A percentile compares a stretch with the other conserved stretches of the same genome.
Conservation (phyloP, 2,329 filamentous ascomycete genomes). For the Pseudocercospora pini-densiflorae region DNA sequence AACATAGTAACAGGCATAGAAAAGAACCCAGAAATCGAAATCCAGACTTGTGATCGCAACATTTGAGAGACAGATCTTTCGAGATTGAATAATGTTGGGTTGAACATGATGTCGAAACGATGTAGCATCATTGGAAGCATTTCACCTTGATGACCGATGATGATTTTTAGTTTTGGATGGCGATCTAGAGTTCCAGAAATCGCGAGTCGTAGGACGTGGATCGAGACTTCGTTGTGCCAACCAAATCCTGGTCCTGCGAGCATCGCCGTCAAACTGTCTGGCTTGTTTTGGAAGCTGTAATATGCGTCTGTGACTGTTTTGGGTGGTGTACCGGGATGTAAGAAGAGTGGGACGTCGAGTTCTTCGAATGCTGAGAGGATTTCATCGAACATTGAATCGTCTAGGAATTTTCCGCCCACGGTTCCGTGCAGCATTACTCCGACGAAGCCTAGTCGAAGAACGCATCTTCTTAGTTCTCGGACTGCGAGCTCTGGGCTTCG, state of each 20-base stretch:
- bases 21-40: constrained; percentile 7
- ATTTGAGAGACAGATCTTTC: not conserved
- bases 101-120: constrained; percentile 6
- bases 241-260: constrained; percentile 8
- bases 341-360: constrained; percentile 11
- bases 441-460: not conserved
- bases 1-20: constrained; percentile 3
- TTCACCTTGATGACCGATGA: constrained; percentile 12
- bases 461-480: not conserved
- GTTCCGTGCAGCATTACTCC: constrained; percentile 3
- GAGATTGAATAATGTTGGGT: not conserved
- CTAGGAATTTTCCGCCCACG: constrained; percentile 8
- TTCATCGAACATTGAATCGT: constrained; percentile 3
- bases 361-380: constrained; percentile 6
- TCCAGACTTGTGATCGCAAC: constrained; percentile 9
- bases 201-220: constrained; percentile 9
- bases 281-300: not conserved
- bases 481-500: not conserved
- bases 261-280: constrained; percentile 1
- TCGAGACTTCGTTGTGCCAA: constrained; percentile 11
- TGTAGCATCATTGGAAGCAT: constrained; percentile 9
- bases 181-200: constrained; percentile 9
- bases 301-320: constrained; percentile 4
- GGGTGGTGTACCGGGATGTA: not conserved
- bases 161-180: constrained; percentile 11